phyloP scores from a whole-genome alignment of 208 protist species.

The Trypanosomatidae sp. region DNA sequence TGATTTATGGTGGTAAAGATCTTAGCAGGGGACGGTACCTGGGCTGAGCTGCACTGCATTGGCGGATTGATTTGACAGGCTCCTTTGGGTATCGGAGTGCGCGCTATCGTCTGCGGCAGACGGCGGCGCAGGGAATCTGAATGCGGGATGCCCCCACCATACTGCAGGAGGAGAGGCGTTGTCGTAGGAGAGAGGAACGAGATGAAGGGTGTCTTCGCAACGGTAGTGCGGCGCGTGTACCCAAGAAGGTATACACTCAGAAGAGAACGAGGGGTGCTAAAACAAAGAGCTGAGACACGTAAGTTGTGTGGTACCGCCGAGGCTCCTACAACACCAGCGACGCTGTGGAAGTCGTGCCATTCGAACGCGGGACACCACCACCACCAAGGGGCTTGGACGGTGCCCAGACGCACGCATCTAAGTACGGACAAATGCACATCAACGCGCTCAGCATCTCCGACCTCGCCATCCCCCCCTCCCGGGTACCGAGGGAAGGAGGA shows the following conservation, averaged over 20 bases:
- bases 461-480: background rate
- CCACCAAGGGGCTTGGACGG: background rate
- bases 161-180: background rate
- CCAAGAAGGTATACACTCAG: background rate
- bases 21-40: background rate
- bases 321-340: background rate
- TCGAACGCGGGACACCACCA: background rate
- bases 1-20: background rate
- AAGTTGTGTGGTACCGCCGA: background rate
- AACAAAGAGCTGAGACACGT: conserved; percentile 2
- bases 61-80: background rate
- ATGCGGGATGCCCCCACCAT: background rate
- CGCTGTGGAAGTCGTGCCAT: background rate
- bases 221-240: background rate
- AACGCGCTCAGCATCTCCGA: background rate
- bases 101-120: background rate
- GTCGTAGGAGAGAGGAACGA: background rate
- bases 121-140: background rate
- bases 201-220: background rate
- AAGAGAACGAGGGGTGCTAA: background rate
- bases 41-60: background rate
- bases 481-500: background rate
- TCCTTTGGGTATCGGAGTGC: no score
- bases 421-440: background rate
- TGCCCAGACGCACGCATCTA: background rate